phyloP scores from a whole-genome alignment of 768 basidiomycete genomes.

The Xerocomus potaroensis region DNA sequence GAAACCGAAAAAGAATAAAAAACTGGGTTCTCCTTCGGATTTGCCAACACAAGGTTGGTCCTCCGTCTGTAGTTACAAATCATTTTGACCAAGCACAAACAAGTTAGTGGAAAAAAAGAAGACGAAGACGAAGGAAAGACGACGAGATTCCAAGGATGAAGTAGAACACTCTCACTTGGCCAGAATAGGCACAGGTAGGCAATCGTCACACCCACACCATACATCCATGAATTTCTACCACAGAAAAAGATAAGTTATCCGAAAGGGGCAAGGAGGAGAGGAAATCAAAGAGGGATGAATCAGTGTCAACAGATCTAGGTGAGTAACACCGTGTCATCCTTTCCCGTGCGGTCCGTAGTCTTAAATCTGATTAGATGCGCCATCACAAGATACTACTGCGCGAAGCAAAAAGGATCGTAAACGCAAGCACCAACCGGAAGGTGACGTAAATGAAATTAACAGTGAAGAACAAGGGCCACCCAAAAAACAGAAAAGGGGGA shows the following conservation, averaged over 20 bases:
- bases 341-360: neutral
- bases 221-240: no score
- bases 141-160: conserved; percentile 12
- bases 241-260: no score
- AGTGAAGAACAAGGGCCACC: conserved; percentile 6
- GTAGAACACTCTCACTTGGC: neutral
- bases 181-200: neutral
- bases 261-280: no score
- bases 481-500: conserved; percentile 29
- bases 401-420: conserved; percentile 23
- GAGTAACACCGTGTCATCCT: neutral
- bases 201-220: neutral
- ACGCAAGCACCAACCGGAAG: conserved; percentile 16
- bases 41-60: no score
- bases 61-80: no score
- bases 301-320: neutral
- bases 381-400: conserved; percentile 3
- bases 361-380: neutral
- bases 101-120: conserved; percentile 27
- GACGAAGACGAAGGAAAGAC: conserved; percentile 34
- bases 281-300: no score
- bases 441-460: conserved; percentile 4
- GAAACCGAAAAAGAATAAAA: neutral
- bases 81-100: conserved; percentile 1
- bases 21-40: conserved; percentile 5